These are phyloP conservation scores for Trichophyton rubrum DNA, from an alignment of 2,329 filamentous ascomycete species.

Conservation along the genomic window DNA sequence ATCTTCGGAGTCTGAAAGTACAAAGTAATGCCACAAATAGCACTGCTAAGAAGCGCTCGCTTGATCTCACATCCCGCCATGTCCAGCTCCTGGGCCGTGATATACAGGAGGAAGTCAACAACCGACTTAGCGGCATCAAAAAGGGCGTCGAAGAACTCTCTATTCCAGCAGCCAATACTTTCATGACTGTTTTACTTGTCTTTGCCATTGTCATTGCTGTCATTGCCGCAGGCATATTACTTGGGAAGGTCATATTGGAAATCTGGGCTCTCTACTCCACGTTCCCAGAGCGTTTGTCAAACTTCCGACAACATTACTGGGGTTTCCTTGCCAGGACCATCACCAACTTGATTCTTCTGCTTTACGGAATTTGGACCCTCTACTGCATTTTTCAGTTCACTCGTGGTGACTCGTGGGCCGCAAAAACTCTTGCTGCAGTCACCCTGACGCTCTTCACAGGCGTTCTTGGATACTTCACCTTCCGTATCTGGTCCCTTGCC, in stretches of 20 bases:
- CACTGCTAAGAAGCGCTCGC: slow-evolving; percentile 43
- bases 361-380: slow-evolving; percentile 90
- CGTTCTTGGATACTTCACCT: slow-evolving; percentile 70
- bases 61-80: slow-evolving; percentile 38
- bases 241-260: slow-evolving; percentile 86
- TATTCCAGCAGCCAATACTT: slow-evolving; percentile 80
- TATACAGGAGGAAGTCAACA: slow-evolving; percentile 29
- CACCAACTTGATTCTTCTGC: slow-evolving; percentile 74
- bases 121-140: slow-evolving; percentile 61
- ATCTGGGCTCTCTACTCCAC: slow-evolving; percentile 78
- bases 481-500: slow-evolving; percentile 68
- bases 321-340: slow-evolving; percentile 77
- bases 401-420: slow-evolving; percentile 85
- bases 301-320: slow-evolving; percentile 96
- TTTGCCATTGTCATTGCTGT: slow-evolving; percentile 76
- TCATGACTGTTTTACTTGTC: slow-evolving; percentile 86
- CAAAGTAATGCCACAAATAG: slow-evolving; percentile 48
- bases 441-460: slow-evolving; percentile 71
- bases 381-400: slow-evolving; percentile 97
- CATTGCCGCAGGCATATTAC: slow-evolving; percentile 72
- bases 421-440: slow-evolving; percentile 67
- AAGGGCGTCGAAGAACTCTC: slow-evolving; percentile 71
- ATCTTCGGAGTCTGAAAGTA: slow-evolving; percentile 60
- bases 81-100: slow-evolving; percentile 37
- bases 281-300: slow-evolving; percentile 65